These are phyloP conservation scores for Neurospora sp. DNA, from an alignment of 495 filamentous ascomycete species.

Conservation along the genomic window DNA sequence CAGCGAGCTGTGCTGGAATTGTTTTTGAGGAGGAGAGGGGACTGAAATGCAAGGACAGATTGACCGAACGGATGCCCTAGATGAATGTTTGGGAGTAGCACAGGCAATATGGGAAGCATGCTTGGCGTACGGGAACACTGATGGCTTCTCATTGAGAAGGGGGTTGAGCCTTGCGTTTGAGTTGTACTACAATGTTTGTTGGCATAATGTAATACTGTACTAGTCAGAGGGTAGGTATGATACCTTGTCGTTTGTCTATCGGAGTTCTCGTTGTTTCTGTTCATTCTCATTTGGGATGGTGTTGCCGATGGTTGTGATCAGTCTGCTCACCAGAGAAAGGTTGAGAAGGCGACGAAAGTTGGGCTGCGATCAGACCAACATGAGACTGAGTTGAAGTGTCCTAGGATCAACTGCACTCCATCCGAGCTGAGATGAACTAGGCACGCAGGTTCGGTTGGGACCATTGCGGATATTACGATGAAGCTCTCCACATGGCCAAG, in stretches of 20 bases:
- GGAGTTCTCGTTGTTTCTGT: neutral
- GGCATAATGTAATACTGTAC: neutral
- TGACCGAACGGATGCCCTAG: neutral
- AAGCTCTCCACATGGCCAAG: neutral
- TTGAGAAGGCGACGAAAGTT: neutral
- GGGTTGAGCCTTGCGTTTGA: neutral
- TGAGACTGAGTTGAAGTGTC: neutral
- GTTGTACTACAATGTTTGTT: neutral
- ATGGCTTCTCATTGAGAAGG: neutral
- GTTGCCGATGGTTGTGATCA: neutral
- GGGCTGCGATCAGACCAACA: neutral
- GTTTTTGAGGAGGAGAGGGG: slow-evolving; percentile 24
- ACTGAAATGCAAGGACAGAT: neutral
- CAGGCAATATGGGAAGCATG: neutral
- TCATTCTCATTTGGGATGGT: neutral
- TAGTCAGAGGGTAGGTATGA: neutral
- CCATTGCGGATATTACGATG: neutral
- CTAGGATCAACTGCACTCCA: neutral
- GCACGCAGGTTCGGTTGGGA: neutral
- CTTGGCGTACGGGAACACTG: neutral
- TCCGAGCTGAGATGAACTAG: neutral
- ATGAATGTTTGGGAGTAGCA: neutral
- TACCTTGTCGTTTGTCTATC: neutral
- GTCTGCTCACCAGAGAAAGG: neutral
- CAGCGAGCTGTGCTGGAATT: slow-evolving; percentile 30